Evolutionary conservation across 2,329 filamentous ascomycete species (phyloP).

Genomic region (Fusarium denticulatum): DNA sequence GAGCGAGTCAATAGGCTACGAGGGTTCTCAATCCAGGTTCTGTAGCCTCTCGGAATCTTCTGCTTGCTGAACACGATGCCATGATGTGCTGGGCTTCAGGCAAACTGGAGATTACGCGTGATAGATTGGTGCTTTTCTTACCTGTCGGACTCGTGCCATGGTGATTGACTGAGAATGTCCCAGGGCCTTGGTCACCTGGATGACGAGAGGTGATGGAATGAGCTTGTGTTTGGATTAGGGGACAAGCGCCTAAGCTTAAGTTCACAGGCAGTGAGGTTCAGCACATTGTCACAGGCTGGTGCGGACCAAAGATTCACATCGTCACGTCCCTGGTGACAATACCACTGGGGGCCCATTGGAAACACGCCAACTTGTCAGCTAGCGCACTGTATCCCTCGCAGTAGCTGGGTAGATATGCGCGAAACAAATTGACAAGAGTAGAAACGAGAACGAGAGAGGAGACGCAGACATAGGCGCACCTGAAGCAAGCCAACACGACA

Average conservation of each 20-base stretch:
- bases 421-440: slow-evolving; percentile 18
- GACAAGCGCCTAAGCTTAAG: slow-evolving; percentile 21
- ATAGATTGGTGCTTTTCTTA: slow-evolving; percentile 19
- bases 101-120: slow-evolving; percentile 19
- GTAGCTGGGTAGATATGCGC: slow-evolving; percentile 39
- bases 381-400: slow-evolving; percentile 43
- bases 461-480: slow-evolving; percentile 6
- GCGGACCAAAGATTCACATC: neutral
- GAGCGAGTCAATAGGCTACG: slow-evolving; percentile 23
- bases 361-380: slow-evolving; percentile 22
- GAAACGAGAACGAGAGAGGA: slow-evolving; percentile 18
- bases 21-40: slow-evolving; percentile 7
- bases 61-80: slow-evolving; percentile 19
- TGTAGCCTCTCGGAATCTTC: slow-evolving; percentile 10
- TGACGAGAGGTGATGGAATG: slow-evolving; percentile 17
- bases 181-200: slow-evolving; percentile 18
- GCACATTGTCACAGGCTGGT: slow-evolving; percentile 2
- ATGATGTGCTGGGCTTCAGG: slow-evolving; percentile 9
- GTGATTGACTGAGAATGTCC: slow-evolving; percentile 16
- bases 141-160: slow-evolving; percentile 25
- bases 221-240: slow-evolving; percentile 5
- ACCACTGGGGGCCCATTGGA: slow-evolving; percentile 4
- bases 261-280: neutral
- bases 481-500: slow-evolving; percentile 18
- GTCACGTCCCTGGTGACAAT: slow-evolving; percentile 2